phyloP scores from a whole-genome alignment of 805 yeast species.

The Starmera dryadoides region DNA sequence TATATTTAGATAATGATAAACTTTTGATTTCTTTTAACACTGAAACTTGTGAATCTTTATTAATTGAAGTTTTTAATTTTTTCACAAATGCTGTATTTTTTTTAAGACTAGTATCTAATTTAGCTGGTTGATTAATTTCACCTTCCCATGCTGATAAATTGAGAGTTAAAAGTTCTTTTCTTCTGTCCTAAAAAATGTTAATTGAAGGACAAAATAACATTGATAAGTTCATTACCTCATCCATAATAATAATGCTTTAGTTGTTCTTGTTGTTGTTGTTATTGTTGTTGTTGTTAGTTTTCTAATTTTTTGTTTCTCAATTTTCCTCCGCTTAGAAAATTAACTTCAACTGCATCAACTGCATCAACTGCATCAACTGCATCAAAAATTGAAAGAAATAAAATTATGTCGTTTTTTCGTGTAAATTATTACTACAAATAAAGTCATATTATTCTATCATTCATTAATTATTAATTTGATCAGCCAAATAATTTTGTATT shows the following conservation, averaged over 20 bases:
- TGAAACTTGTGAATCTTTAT: constrained; percentile 38
- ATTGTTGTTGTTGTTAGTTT: no score
- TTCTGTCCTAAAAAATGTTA: constrained; percentile 1
- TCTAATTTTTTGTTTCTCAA: background rate
- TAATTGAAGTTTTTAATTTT: constrained; percentile 52
- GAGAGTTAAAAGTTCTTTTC: constrained; percentile 4
- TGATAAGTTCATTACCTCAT: no score
- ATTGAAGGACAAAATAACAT: no score
- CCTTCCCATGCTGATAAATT: constrained; percentile 17
- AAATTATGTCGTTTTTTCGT: background rate
- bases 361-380: no score
- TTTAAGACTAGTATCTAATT: constrained; percentile 68
- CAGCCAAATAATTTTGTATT: constrained; percentile 51
- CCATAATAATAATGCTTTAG: no score
- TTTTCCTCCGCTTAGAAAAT: no score
- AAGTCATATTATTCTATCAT: no score
- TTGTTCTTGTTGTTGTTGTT: no score
- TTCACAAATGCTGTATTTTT: constrained; percentile 76
- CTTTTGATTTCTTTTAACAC: constrained; percentile 55
- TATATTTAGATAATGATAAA: constrained; percentile 64
- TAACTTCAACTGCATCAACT: no score
- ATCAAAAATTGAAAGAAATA: no score
- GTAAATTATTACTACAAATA: background rate
- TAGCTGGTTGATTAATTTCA: constrained; percentile 6
- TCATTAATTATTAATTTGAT: constrained; percentile 11